A percentile compares a stretch with the other conserved stretches of the same genome.
Conservation (phyloP, 2,329 filamentous ascomycete genomes). For the Kalmusia sp. region DNA sequence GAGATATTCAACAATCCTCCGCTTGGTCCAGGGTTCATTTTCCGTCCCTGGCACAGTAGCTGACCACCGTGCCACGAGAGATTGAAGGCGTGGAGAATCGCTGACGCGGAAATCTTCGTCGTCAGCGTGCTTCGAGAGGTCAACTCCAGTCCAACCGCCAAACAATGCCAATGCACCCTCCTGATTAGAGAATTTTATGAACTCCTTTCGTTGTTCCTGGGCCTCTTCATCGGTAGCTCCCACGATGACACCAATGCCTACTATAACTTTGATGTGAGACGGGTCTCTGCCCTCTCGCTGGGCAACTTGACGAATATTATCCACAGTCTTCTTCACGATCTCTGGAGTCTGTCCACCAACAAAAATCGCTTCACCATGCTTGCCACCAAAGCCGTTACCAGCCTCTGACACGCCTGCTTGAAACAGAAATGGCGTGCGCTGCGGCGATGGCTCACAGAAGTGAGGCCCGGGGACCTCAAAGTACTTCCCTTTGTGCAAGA, state of each 20-base stretch:
- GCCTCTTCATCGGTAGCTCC: constrained; percentile 71
- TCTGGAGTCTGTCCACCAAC: constrained; percentile 59
- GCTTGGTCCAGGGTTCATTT: constrained; percentile 72
- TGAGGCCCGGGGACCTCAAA: constrained; percentile 71
- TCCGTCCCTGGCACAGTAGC: constrained; percentile 22
- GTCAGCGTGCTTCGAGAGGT: constrained; percentile 52
- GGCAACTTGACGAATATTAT: constrained; percentile 65
- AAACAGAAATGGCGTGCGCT: constrained; percentile 70
- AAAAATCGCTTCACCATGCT: constrained; percentile 74
- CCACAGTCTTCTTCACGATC: constrained; percentile 65
- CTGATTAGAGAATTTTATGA: constrained; percentile 50
- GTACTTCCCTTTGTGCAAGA: constrained; percentile 70
- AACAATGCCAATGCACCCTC: constrained; percentile 68
- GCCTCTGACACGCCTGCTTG: constrained; percentile 71
- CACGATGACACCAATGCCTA: constrained; percentile 69
- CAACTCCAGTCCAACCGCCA: constrained; percentile 74
- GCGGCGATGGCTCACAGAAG: constrained; percentile 69
- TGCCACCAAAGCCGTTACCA: constrained; percentile 69
- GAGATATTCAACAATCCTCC: constrained; percentile 69
- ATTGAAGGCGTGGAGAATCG: constrained; percentile 16
- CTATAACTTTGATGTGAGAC: constrained; percentile 68
- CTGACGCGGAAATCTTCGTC: constrained; percentile 33
- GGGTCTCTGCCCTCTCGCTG: constrained; percentile 64
- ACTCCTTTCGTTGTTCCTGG: constrained; percentile 65
- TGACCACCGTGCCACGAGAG: constrained; percentile 21